These are phyloP conservation scores for Pythium folliculosum DNA, from an alignment of 352 stramenopile genomes.

Conservation along the genomic window DNA sequence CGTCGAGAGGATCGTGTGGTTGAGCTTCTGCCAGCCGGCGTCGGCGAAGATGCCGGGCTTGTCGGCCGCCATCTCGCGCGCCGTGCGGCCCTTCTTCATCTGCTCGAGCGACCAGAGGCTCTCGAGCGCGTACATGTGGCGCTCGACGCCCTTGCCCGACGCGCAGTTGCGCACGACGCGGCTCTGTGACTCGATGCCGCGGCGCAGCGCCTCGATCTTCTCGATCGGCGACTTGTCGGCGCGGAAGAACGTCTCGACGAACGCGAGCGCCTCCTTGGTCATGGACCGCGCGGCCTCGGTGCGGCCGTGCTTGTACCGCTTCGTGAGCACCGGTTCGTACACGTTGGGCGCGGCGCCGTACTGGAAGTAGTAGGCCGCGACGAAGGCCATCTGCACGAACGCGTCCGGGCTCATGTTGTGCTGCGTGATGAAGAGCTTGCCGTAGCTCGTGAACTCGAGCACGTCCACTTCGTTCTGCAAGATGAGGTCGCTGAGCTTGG, in stretches of 20 bases:
- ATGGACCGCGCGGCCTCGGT: slow-evolving; percentile 94
- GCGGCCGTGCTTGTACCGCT: slow-evolving; percentile 93
- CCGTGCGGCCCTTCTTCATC: slow-evolving; percentile 28
- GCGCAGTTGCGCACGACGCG: slow-evolving; percentile 88
- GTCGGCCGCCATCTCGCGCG: slow-evolving; percentile 31
- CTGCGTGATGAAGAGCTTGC: slow-evolving; percentile 90
- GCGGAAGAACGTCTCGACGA: slow-evolving; percentile 88
- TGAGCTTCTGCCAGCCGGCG: slow-evolving; percentile 88
- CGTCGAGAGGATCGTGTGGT: slow-evolving; percentile 95
- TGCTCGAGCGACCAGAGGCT: slow-evolving; percentile 79
- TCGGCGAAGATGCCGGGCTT: slow-evolving; percentile 88
- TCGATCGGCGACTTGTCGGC: slow-evolving; percentile 77
- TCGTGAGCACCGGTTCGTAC: slow-evolving; percentile 96
- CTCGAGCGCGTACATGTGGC: slow-evolving; percentile 94
- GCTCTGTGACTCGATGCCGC: slow-evolving; percentile 88
- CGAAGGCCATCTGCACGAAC: slow-evolving; percentile 96
- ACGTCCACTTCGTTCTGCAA: slow-evolving; percentile 92
- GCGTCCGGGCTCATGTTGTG: slow-evolving; percentile 94
- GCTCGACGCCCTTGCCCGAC: slow-evolving; percentile 91
- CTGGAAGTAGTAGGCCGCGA: slow-evolving; percentile 93
- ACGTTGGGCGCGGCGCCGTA: slow-evolving; percentile 90
- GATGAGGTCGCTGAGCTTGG: slow-evolving; percentile 93
- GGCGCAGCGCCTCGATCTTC: slow-evolving; percentile 87
- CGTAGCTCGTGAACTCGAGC: slow-evolving; percentile 93
- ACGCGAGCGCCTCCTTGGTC: slow-evolving; percentile 86